Percentiles rank a stretch among this genome's conserved stretches.
phyloP scores from a whole-genome alignment of 371 early-diverging fungal genomes.

The Mucor indicus region DNA sequence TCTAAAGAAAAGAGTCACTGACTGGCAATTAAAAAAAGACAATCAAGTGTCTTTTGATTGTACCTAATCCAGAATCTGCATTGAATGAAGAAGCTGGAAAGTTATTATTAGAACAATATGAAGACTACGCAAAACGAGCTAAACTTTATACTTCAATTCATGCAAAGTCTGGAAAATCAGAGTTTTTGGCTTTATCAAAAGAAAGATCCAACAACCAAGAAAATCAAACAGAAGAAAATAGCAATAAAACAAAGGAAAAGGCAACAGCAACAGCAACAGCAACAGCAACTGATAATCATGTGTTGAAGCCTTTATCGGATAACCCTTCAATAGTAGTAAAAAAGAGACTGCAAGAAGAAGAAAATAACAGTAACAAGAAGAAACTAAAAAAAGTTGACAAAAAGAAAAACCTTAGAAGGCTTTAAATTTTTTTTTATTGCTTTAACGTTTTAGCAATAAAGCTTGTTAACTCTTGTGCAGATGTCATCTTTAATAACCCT shows the following conservation, averaged over 20 bases:
- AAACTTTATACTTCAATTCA: conserved; percentile 75
- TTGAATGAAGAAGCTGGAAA: conserved; percentile 91
- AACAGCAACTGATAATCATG: background rate
- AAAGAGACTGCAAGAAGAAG: conserved; percentile 2
- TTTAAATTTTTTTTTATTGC: conserved; percentile 4
- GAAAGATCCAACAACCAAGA: conserved; percentile 4
- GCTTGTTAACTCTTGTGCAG: conserved; percentile 23
- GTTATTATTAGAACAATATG: conserved; percentile 82
- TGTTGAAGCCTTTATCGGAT: conserved; percentile 1
- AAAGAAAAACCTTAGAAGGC: conserved; percentile 20
- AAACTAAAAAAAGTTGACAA: conserved; percentile 14
- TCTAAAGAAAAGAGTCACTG: background rate
- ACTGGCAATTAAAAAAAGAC: conserved; percentile 42
- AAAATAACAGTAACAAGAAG: conserved; percentile 3
- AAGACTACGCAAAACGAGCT: conserved; percentile 77
- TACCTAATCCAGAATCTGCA: conserved; percentile 92
- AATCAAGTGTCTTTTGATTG: conserved; percentile 87
- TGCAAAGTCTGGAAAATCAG: conserved; percentile 48
- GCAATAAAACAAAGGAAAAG: too few relatives aligned
- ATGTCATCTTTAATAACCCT: conserved; percentile 26
- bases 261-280: conserved; percentile 4
- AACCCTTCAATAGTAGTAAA: background rate
- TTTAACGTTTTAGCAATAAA: conserved; percentile 32
- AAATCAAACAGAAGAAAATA: conserved; percentile 1
- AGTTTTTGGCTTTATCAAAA: conserved; percentile 18